Percentiles rank a stretch among this genome's conserved stretches.
phyloP scores from a whole-genome alignment of 1,284 basidiomycete genomes.

The Marasmius tenuissimus region DNA sequence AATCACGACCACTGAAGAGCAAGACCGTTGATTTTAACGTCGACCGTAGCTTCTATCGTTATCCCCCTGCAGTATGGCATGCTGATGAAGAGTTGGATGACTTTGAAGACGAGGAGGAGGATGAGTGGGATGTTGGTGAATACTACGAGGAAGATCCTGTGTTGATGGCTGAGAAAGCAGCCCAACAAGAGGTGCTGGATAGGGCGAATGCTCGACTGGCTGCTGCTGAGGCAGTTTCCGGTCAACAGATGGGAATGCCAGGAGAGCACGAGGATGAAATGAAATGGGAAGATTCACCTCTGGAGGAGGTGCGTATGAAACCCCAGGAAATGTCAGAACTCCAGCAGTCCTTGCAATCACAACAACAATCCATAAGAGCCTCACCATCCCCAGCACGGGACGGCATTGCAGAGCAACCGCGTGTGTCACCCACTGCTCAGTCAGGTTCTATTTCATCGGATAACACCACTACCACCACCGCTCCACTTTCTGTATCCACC shows the following conservation, averaged over 20 bases:
- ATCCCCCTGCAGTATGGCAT: conserved; percentile 79
- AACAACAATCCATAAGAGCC: conserved; percentile 14
- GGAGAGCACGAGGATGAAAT: conserved; percentile 75
- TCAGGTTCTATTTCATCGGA: background rate
- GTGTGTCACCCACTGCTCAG: background rate
- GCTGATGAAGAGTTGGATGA: conserved; percentile 54
- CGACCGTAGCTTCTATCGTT: conserved; percentile 61
- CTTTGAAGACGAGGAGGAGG: conserved; percentile 65
- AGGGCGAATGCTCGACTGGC: conserved; percentile 22
- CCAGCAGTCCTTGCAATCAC: conserved; percentile 14
- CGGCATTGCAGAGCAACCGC: background rate
- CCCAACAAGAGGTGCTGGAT: conserved; percentile 33
- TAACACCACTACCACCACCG: background rate
- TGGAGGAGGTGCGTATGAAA: conserved; percentile 41
- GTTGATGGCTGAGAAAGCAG: conserved; percentile 52
- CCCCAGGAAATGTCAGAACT: conserved; percentile 23
- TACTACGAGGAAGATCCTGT: conserved; percentile 69
- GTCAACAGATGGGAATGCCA: background rate
- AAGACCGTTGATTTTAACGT: conserved; percentile 61
- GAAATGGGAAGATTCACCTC: conserved; percentile 72
- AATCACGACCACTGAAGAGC: conserved; percentile 18
- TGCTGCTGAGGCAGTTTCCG: background rate
- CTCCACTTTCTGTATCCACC: background rate
- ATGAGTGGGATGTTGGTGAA: conserved; percentile 74
- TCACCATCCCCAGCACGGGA: background rate